Evolutionary conservation across 1,139 yeast species (phyloP).

Genomic region (Candida glucosophila): DNA sequence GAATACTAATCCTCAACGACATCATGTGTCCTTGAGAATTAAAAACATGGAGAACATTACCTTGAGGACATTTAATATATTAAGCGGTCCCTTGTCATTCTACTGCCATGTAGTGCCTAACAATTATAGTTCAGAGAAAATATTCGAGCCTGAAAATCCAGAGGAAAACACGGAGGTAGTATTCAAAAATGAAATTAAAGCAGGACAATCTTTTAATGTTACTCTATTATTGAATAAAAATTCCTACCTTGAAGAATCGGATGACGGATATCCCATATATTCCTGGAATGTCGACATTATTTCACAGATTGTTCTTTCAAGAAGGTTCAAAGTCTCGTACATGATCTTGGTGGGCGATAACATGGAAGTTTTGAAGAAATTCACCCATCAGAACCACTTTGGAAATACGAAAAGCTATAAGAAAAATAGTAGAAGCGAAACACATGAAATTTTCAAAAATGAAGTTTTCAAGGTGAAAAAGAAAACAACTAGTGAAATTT

Average conservation of each 20-base stretch:
- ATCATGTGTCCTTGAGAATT: slow-evolving; percentile 28
- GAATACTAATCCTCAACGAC: slow-evolving; percentile 9
- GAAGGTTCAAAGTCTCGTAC: slow-evolving; percentile 55
- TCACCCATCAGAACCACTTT: neutral
- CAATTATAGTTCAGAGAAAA: slow-evolving; percentile 30
- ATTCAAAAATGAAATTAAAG: slow-evolving; percentile 41
- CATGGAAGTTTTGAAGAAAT: slow-evolving; percentile 18
- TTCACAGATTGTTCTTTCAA: slow-evolving; percentile 73
- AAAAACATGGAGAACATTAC: slow-evolving; percentile 43
- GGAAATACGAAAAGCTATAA: too few relatives aligned
- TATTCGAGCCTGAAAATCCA: slow-evolving; percentile 19
- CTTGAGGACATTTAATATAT: slow-evolving; percentile 44
- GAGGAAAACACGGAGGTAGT: slow-evolving; percentile 22
- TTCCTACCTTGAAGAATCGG: slow-evolving; percentile 14
- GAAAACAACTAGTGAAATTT: slow-evolving; percentile 55
- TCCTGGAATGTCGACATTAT: slow-evolving; percentile 78
- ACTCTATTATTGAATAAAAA: slow-evolving; percentile 39
- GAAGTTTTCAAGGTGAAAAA: slow-evolving; percentile 32
- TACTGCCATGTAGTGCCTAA: slow-evolving; percentile 53
- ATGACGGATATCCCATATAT: slow-evolving; percentile 28
- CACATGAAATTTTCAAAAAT: slow-evolving; percentile 8
- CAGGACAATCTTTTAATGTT: slow-evolving; percentile 54
- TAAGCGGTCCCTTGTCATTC: slow-evolving; percentile 53
- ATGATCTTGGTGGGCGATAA: slow-evolving; percentile 54
- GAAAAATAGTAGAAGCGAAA: too few relatives aligned